Evolutionary conservation across 192 early-diverging fungal genomes (phyloP).

Genomic region (Coemansia sp.): DNA sequence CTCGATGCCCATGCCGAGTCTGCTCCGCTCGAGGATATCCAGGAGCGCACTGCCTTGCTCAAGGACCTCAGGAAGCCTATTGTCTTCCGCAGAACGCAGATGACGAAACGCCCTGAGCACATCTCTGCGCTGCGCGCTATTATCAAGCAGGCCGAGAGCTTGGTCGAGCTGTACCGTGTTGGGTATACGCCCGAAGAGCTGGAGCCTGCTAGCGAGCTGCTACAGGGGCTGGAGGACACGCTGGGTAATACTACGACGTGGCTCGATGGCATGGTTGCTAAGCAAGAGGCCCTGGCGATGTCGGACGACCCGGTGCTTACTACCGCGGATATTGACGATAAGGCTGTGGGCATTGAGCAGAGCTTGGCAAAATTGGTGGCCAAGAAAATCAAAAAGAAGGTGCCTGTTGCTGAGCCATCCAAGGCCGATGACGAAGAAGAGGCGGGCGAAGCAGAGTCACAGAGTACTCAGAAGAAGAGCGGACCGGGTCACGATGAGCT

Average conservation of each 20-base stretch:
- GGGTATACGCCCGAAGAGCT: constrained; percentile 64
- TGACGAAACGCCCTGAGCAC: constrained; percentile 61
- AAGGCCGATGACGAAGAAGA: constrained; percentile 25
- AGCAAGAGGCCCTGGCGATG: constrained; percentile 63
- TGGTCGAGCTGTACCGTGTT: constrained; percentile 21
- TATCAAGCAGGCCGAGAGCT: constrained; percentile 59
- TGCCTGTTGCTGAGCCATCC: constrained; percentile 28
- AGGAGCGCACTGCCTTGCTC: constrained; percentile 45
- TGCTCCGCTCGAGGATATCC: constrained; percentile 58
- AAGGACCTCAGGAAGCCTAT: constrained; percentile 56
- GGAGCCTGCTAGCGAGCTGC: constrained; percentile 27
- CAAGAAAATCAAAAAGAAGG: constrained; percentile 63
- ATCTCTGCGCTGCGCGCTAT: constrained; percentile 52
- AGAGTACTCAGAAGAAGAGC: constrained; percentile 15
- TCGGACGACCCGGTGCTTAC: constrained; percentile 71
- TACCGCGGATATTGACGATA: constrained; percentile 61
- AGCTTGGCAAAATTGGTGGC: constrained; percentile 61
- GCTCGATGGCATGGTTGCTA: constrained; percentile 63
- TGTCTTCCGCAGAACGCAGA: constrained; percentile 57
- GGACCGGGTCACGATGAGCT: constrained; percentile 40
- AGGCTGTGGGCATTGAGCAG: constrained; percentile 56
- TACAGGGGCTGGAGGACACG: constrained; percentile 61
- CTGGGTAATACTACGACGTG: constrained; percentile 59
- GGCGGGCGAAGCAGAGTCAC: constrained; percentile 13
- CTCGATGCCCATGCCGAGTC: constrained; percentile 79